Conservation (phyloP, 345 rosid genomes). For the Populus alba region DNA sequence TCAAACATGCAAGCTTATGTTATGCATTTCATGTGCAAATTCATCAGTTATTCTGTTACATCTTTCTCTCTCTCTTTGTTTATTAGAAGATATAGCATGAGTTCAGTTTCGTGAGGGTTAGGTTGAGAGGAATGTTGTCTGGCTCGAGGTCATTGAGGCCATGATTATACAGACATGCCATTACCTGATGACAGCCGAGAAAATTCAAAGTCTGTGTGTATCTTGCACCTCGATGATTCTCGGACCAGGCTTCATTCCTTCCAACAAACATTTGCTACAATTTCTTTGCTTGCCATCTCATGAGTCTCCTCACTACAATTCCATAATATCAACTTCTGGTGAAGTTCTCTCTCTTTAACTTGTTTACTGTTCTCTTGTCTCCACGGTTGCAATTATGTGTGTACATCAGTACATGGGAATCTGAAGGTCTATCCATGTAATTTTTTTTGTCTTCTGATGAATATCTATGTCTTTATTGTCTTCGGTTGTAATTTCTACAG, state of each 20-base stretch:
- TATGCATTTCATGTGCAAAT: background rate
- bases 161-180: background rate
- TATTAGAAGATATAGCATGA: background rate
- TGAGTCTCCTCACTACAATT: background rate
- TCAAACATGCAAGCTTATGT: conserved; percentile 11
- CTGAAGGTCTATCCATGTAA: background rate
- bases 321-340: background rate
- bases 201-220: background rate
- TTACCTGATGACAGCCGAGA: background rate
- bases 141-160: background rate
- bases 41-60: background rate
- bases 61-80: background rate
- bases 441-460: background rate
- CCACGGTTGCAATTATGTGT: background rate
- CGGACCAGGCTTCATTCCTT: conserved; percentile 1
- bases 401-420: background rate
- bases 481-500: background rate
- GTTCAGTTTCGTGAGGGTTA: background rate
- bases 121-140: background rate
- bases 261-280: background rate
- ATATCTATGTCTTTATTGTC: background rate
- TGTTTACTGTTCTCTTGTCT: background rate
- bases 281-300: background rate
- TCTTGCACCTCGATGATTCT: background rate
- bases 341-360: background rate